Percentiles rank a stretch among this genome's conserved stretches.
Evolutionary conservation across 2,329 filamentous ascomycete species (phyloP).

Genomic region (Fusarium stilboides): DNA sequence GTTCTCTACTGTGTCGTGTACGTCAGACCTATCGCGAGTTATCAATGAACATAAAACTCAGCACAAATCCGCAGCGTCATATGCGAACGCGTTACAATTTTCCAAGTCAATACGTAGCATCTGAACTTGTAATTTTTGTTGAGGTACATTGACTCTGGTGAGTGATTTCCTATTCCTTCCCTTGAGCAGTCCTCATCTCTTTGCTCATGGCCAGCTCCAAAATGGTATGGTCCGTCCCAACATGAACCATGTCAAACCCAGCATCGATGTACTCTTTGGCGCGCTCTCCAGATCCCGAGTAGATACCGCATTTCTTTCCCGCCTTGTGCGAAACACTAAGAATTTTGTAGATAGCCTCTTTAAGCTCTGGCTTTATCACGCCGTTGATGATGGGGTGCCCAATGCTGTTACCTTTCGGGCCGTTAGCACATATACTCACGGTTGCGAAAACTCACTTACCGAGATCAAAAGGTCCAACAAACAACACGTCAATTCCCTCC

Average conservation of each 20-base stretch:
- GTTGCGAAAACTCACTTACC: neutral
- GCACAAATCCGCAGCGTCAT: too few species aligned
- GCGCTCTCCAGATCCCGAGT: constrained; percentile 5
- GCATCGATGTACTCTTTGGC: constrained; percentile 14
- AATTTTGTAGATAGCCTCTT: neutral
- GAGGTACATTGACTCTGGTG: too few species aligned
- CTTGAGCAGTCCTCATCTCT: constrained; percentile 11
- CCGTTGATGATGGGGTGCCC: constrained; percentile 23
- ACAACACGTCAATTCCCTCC: constrained; percentile 9
- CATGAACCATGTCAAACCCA: constrained; percentile 20
- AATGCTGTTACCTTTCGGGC: constrained; percentile 11
- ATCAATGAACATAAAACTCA: too few species aligned
- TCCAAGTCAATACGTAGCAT: too few species aligned
- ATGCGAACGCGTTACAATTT: too few species aligned
- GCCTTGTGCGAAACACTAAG: neutral
- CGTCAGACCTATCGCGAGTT: too few species aligned
- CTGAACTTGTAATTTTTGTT: too few species aligned
- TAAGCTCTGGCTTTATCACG: constrained; percentile 9
- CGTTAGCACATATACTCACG: rapidly evolving
- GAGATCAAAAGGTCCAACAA: constrained; percentile 18
- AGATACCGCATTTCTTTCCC: constrained; percentile 22
- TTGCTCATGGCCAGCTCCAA: constrained; percentile 2
- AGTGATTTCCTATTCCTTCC: neutral
- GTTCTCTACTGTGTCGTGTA: too few species aligned
- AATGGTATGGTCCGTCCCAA: constrained; percentile 12